Conservation (phyloP, 148 eudicot species). For the Selenicereus undatus region DNA sequence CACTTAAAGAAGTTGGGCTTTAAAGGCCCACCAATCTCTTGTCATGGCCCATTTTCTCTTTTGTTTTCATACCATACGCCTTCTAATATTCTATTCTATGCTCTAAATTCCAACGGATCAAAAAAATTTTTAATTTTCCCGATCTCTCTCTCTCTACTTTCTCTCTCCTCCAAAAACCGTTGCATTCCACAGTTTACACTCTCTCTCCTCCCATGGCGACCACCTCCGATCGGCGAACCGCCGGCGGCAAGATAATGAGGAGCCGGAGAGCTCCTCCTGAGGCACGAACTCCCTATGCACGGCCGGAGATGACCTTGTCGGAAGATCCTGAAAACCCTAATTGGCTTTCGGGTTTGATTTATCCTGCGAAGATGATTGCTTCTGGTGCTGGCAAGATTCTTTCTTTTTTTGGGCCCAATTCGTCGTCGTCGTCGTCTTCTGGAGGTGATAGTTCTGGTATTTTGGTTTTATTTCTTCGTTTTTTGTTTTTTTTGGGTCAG, state of each 20-base stretch:
- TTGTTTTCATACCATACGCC: neutral
- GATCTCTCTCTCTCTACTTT: conserved; percentile 2
- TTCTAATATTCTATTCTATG: neutral
- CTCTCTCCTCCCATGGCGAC: conserved; percentile 40
- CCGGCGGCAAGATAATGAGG: conserved; percentile 60
- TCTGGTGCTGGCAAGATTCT: conserved; percentile 68
- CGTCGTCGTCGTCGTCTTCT: conserved; percentile 33
- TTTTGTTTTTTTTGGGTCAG: neutral
- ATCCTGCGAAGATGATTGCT: conserved; percentile 61
- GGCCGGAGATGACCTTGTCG: conserved; percentile 29
- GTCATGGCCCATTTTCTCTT: neutral
- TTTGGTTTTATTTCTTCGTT: neutral
- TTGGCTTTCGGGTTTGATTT: conserved; percentile 69
- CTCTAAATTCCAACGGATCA: neutral
- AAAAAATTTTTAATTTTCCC: neutral
- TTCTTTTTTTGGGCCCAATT: conserved; percentile 39
- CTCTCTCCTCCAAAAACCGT: conserved; percentile 18
- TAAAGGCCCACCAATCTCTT: neutral
- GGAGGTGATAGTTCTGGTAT: conserved; percentile 32
- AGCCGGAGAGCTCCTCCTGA: conserved; percentile 32
- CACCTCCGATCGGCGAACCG: conserved; percentile 29
- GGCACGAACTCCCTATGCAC: conserved; percentile 55
- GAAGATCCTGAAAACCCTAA: conserved; percentile 50
- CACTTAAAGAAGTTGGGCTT: neutral
- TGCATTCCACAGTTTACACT: conserved; percentile 9